phyloP scores from a whole-genome alignment of 2,329 filamentous ascomycete genomes.

The Rhexocercosporidium sp. region DNA sequence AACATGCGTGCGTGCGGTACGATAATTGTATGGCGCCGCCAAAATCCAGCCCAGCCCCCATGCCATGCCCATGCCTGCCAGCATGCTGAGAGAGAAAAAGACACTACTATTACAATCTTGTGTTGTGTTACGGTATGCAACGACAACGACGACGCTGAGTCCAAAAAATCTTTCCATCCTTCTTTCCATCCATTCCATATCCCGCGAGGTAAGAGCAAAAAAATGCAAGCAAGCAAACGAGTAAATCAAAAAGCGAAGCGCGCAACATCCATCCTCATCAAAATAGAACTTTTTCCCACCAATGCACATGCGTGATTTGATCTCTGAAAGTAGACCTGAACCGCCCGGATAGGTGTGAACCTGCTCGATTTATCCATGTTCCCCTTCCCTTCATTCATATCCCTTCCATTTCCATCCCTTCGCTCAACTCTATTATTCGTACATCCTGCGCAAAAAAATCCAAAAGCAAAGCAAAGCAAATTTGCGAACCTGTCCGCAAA shows the following conservation, averaged over 20 bases:
- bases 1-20: background rate
- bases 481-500: background rate
- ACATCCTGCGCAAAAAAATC: background rate
- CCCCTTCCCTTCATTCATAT: background rate
- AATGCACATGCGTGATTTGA: conserved; percentile 8
- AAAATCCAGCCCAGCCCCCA: background rate
- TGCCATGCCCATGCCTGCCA: background rate
- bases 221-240: background rate
- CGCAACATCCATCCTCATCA: conserved; percentile 2
- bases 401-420: background rate
- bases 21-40: conserved; percentile 1
- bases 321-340: background rate
- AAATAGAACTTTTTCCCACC: conserved; percentile 8
- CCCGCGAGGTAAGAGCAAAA: background rate
- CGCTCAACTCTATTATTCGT: conserved; percentile 4
- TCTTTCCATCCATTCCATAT: background rate
- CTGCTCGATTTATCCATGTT: conserved; percentile 9
- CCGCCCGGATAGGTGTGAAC: conserved; percentile 8
- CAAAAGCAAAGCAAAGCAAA: background rate
- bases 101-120: conserved; percentile 12
- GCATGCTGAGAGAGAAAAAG: background rate
- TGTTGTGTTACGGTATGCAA: background rate
- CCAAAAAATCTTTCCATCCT: conserved; percentile 5
- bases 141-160: conserved; percentile 4
- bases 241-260: background rate